Base-by-base conservation (phyloP, 2,329 filamentous ascomycete species). In the Sphaerulina vaccinii region DNA sequence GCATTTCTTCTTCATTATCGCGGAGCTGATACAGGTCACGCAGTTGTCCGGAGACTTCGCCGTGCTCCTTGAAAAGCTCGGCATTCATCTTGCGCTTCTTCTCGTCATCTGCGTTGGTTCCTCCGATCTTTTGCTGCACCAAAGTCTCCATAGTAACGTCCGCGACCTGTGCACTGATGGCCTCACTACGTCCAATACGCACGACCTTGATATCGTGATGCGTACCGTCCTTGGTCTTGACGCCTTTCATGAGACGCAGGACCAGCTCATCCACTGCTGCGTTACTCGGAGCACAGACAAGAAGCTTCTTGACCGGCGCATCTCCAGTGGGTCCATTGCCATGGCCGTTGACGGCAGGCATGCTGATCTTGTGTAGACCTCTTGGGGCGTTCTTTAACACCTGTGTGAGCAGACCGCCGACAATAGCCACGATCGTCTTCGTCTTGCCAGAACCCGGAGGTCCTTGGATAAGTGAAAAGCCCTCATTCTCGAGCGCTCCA, bases 221-320 rank as follows among this genome's bases (percentile, higher is more conserved):
- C 22, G 83, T 79, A 1, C 93, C 92, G 37, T 80, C 82, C 52
- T 82, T 78, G 0, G 89, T 91, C 65, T 85, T 92, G 46, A 99
- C 80, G 3, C 93, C 93, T 47, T 83, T 77, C 71, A 95, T 97
- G 65, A 99, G 80, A 73, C 93, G 86, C 69, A 96, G 84, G 15
- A 99, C 93, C 56, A 99, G 70, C 70, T 99, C 93, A 68, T 99
- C 93, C 5, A 99, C 93, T 24, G 93, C 93, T 5, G 93, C 93
- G 70, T 99, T 99, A 78, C 91, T 97, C 11, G 93, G 93, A n/a
- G 93, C 93, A 66, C 93, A 99, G 19, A 99, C 89, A 21, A 99
- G 80, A 21, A 99, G 78, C 70, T 97, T 99, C 73, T 95, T 96
- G 2, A 81, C 68, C 1, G 75, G 68, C n/a, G 69, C 63, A 44